A percentile compares a stretch with the other conserved stretches of the same genome.
Conservation (phyloP, 1,139 yeast species). For the Kazachstania sp. region DNA sequence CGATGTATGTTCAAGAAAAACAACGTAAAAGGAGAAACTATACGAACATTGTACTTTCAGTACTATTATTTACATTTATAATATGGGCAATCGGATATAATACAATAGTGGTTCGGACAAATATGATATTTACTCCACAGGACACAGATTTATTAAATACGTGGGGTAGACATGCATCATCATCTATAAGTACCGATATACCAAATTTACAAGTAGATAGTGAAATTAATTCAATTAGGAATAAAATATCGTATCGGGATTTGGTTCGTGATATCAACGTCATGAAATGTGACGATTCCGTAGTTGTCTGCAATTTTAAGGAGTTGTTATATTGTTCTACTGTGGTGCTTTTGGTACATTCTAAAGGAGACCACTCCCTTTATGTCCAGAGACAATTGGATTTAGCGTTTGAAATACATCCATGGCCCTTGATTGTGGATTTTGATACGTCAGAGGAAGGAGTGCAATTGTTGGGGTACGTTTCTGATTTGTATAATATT, state of each 20-base stretch:
- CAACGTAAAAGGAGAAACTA: no score
- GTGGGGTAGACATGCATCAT: constrained; percentile 75
- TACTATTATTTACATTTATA: no score
- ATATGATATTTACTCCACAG: neutral
- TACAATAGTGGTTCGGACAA: neutral
- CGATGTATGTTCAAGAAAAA: no score
- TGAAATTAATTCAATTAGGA: constrained; percentile 7
- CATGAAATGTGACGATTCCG: neutral
- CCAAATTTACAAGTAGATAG: constrained; percentile 5
- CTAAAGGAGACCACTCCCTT: constrained; percentile 38
- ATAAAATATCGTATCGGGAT: neutral
- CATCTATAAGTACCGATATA: constrained; percentile 11
- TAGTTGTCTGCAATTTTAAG: constrained; percentile 8
- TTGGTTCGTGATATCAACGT: neutral
- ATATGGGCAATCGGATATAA: no score
- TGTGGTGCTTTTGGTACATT: constrained; percentile 16
- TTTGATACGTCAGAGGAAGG: constrained; percentile 62
- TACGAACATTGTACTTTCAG: no score
- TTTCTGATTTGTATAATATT: constrained; percentile 19
- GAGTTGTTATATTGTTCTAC: constrained; percentile 20
- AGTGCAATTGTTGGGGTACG: constrained; percentile 41
- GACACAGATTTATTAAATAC: neutral
- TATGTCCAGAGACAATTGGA: constrained; percentile 50
- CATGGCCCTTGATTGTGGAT: constrained; percentile 61
- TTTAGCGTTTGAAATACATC: constrained; percentile 55